Percentiles rank a stretch among this genome's conserved stretches.
Conservation (phyloP, 1,139 yeast genomes). For the Suzukiozyma palmioleophila region DNA sequence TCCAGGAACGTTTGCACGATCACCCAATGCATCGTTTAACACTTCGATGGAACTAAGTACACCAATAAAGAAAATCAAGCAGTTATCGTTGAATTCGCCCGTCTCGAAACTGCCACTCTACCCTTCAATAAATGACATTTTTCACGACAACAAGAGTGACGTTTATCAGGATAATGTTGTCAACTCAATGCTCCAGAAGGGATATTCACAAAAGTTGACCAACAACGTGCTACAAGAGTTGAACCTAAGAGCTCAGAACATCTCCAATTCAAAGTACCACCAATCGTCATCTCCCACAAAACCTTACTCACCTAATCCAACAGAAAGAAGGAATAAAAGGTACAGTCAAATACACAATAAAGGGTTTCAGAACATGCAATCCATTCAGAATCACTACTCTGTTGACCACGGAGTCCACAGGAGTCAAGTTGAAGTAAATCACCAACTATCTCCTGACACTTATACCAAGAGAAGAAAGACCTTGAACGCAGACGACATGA, state of each 20-base stretch:
- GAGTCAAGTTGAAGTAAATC: background rate
- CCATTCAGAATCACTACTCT: conserved; percentile 39
- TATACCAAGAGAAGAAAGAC: conserved; percentile 31
- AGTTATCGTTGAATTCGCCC: conserved; percentile 33
- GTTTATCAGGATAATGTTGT: conserved; percentile 6
- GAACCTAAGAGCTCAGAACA: conserved; percentile 31
- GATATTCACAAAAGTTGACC: conserved; percentile 39
- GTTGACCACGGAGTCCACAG: conserved; percentile 11
- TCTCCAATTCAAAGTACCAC: conserved; percentile 16
- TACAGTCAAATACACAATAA: conserved; percentile 32
- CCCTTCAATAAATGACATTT: conserved; percentile 14
- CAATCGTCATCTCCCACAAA: conserved; percentile 4
- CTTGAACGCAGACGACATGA: conserved; percentile 17
- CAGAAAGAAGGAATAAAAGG: conserved; percentile 21
- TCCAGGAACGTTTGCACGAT: conserved; percentile 6
- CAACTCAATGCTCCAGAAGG: conserved; percentile 32
- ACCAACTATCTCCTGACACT: conserved; percentile 6
- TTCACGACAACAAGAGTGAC: conserved; percentile 6
- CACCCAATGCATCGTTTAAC: conserved; percentile 2
- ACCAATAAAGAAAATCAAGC: conserved; percentile 37
- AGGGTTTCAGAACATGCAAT: conserved; percentile 38
- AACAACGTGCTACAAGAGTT: conserved; percentile 39
- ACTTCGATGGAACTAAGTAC: conserved; percentile 24
- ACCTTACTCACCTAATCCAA: conserved; percentile 5
- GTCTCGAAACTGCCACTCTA: conserved; percentile 12